Conservation (phyloP, 345 rosid species). For the Hibiscus syriacus region DNA sequence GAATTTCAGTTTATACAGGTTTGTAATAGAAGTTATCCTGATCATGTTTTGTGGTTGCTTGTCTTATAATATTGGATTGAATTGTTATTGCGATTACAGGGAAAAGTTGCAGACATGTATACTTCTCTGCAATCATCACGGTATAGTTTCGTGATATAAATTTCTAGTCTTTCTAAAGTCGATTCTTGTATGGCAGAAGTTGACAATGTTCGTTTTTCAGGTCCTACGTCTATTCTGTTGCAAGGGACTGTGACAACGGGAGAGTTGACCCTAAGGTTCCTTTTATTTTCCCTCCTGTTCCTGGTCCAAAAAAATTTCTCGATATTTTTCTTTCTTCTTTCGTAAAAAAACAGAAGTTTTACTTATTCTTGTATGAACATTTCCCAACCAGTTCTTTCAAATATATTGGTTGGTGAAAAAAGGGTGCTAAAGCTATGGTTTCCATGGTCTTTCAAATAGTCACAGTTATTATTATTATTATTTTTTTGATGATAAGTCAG, state of each 20-base stretch:
- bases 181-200: not conserved
- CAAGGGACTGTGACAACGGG: constrained; percentile 74
- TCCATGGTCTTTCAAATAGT: not conserved
- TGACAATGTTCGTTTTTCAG: constrained; percentile 27
- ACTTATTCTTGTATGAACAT: not conserved
- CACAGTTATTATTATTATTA: too few relatives aligned
- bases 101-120: constrained; percentile 90
- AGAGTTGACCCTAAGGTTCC: constrained; percentile 66
- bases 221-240: constrained; percentile 81
- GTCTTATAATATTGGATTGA: not conserved
- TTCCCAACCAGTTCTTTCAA: too few relatives aligned
- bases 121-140: constrained; percentile 65
- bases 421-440: not conserved
- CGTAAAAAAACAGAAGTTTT: not conserved
- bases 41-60: not conserved
- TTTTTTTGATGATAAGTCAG: too few relatives aligned
- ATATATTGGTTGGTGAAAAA: too few relatives aligned
- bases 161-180: not conserved
- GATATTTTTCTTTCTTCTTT: too few relatives aligned
- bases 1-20: constrained; percentile 96
- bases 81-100: constrained; percentile 36
- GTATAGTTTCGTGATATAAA: not conserved
- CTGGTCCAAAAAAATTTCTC: too few relatives aligned
- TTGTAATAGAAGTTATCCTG: constrained; percentile 1
- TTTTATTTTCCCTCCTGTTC: not conserved